Evolutionary conservation across 2,329 filamentous ascomycete genomes (phyloP), one percentile per base, ranked within the genome.

Genomic region (Neofusicoccum laricinum): DNA sequence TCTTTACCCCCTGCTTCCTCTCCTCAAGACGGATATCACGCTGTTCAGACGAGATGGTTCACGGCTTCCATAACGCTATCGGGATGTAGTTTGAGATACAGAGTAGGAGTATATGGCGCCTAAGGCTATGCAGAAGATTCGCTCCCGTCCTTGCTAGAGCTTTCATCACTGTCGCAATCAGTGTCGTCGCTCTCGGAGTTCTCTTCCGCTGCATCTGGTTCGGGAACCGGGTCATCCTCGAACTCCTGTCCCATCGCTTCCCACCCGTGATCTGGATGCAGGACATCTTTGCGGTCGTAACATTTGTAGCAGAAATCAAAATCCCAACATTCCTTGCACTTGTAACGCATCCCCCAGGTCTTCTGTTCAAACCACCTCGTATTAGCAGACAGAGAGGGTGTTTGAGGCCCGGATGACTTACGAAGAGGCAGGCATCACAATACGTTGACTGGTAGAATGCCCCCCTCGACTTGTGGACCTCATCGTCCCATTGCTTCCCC

Each of bases 271-370:
- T 36, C 38, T 25, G 38, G 36, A 32, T 58, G 53, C 53, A 58
- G 8, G 3, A 17, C 14, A 4, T 41, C 17, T 45, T 11, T 41
- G 40, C 38, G 3, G 1, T 4, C 25, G 15, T 34, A 50, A 34
- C 63, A 65, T 25, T 63, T 63, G 58, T 55, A 65, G 41, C 64
- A 65, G 14, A 65, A 63, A 21, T 57, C 49, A 10, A 57, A 65
- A 19, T 63, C 58, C 14, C 11, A 8, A 21, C 64, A 65, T 5
- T 57, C 58, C 38, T 48, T 11, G 17, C 64, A 65, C 15, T 34
- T 25, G 40, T 63, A 63, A 2, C 43, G 53, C 12, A n/a, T n/a
- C n/a, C n/a, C n/a, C n/a, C n/a, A n/a, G n/a, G n/a, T n/a, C n/a
- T n/a, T n/a, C n/a, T n/a, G n/a, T n/a, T n/a, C n/a, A n/a, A n/a